Conservation (phyloP, 2,329 filamentous ascomycete species). For the Fusarium sp. region DNA sequence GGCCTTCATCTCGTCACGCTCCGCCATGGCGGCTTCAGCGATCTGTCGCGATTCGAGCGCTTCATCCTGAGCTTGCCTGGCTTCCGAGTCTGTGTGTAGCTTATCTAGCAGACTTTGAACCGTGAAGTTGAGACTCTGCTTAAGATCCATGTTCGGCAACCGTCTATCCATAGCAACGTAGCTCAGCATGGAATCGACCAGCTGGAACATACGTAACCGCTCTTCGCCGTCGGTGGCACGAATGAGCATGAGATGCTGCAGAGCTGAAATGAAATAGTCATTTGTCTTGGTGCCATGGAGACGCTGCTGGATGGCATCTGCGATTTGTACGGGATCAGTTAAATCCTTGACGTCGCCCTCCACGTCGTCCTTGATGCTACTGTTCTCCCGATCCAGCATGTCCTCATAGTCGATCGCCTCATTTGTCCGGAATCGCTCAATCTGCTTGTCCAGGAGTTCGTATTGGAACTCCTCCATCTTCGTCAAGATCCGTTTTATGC, state of each 20-base stretch:
- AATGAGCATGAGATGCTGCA: slow-evolving; percentile 95
- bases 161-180: slow-evolving; percentile 98
- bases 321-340: slow-evolving; percentile 91
- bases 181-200: slow-evolving; percentile 98
- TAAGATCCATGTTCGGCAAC: slow-evolving; percentile 95
- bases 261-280: slow-evolving; percentile 94
- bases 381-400: slow-evolving; percentile 90
- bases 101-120: slow-evolving; percentile 96
- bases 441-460: slow-evolving; percentile 97
- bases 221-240: slow-evolving; percentile 93
- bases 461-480: slow-evolving; percentile 99
- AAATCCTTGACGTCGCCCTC: slow-evolving; percentile 91
- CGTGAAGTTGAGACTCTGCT: slow-evolving; percentile 97
- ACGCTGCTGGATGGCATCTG: slow-evolving; percentile 89
- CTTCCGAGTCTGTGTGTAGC: slow-evolving; percentile 95
- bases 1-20: slow-evolving; percentile 93
- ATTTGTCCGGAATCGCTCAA: slow-evolving; percentile 91
- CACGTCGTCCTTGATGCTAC: slow-evolving; percentile 87
- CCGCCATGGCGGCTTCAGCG: slow-evolving; percentile 93
- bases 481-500: slow-evolving; percentile 90
- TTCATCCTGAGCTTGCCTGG: slow-evolving; percentile 91
- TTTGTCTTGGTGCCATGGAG: slow-evolving; percentile 86
- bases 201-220: slow-evolving; percentile 92
- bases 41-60: slow-evolving; percentile 90
- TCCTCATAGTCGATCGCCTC: slow-evolving; percentile 99